A percentile compares a stretch with the other conserved stretches of the same genome.
Conservation (phyloP, 805 yeast species). For the Pichia sporocuriosa region DNA sequence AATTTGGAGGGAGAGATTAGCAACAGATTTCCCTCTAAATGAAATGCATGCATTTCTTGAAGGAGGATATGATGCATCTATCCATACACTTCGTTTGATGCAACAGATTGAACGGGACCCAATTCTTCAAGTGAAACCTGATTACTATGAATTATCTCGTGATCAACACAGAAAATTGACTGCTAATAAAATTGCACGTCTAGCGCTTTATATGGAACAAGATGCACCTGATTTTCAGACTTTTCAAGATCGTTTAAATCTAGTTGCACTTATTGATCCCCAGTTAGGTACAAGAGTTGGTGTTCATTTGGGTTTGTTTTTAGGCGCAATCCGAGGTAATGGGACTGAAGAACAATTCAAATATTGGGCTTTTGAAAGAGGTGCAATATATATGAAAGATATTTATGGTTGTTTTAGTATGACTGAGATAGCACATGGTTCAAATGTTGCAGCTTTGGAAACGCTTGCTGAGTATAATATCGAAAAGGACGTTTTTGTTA, state of each 20-base stretch:
- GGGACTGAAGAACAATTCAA: constrained; percentile 80
- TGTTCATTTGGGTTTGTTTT: constrained; percentile 80
- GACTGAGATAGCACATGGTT: constrained; percentile 93
- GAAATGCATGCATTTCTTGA: constrained; percentile 52
- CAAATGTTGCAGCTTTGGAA: constrained; percentile 88
- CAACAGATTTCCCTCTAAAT: constrained; percentile 36
- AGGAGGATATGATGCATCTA: constrained; percentile 39
- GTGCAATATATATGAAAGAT: constrained; percentile 51
- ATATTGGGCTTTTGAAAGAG: constrained; percentile 74
- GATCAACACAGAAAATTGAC: constrained; percentile 52
- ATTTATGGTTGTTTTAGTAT: constrained; percentile 85
- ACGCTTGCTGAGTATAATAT: constrained; percentile 82
- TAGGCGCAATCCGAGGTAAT: constrained; percentile 75
- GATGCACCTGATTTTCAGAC: constrained; percentile 34
- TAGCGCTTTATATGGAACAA: constrained; percentile 51
- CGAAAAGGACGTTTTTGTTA: constrained; percentile 56
- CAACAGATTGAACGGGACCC: constrained; percentile 66
- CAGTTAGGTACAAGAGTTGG: constrained; percentile 77
- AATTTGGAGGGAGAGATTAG: constrained; percentile 40
- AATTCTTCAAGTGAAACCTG: constrained; percentile 44
- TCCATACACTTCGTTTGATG: constrained; percentile 40
- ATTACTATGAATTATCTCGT: constrained; percentile 53
- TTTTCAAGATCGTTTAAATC: constrained; percentile 53
- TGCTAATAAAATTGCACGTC: constrained; percentile 53
- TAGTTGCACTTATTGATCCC: constrained; percentile 68